phyloP scores from a whole-genome alignment of 2,329 filamentous ascomycete species.

The Colletotrichum sp. region DNA sequence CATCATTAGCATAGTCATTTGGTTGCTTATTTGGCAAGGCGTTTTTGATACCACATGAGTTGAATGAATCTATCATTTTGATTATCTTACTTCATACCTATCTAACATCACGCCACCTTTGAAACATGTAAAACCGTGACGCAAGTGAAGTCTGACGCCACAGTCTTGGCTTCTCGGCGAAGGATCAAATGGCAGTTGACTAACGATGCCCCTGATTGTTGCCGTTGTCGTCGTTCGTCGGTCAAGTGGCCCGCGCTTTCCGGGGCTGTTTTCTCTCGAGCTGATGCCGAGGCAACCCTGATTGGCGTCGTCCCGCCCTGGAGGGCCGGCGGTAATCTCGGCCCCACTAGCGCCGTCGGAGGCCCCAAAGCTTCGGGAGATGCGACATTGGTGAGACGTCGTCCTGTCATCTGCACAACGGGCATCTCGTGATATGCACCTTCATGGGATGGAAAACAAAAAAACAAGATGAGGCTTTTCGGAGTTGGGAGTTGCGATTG shows the following conservation, averaged over 20 bases:
- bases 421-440: background rate
- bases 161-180: background rate
- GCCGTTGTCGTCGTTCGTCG: background rate
- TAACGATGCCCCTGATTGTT: background rate
- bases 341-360: background rate
- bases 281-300: background rate
- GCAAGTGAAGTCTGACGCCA: background rate
- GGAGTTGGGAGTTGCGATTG: background rate
- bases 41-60: conserved; percentile 18
- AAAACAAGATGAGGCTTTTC: background rate
- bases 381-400: conserved; percentile 8
- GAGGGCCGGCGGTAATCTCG: background rate
- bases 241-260: background rate
- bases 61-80: conserved; percentile 3
- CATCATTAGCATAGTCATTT: conserved; percentile 17
- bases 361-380: background rate
- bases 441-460: background rate
- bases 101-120: background rate
- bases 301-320: background rate
- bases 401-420: background rate
- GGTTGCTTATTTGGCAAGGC: background rate
- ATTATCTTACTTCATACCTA: background rate
- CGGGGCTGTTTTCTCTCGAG: background rate
- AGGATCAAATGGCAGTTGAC: background rate
- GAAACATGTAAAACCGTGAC: background rate